These are phyloP conservation scores for Podila horticola DNA, from an alignment of 192 early-diverging fungal species.

Conservation along the genomic window DNA sequence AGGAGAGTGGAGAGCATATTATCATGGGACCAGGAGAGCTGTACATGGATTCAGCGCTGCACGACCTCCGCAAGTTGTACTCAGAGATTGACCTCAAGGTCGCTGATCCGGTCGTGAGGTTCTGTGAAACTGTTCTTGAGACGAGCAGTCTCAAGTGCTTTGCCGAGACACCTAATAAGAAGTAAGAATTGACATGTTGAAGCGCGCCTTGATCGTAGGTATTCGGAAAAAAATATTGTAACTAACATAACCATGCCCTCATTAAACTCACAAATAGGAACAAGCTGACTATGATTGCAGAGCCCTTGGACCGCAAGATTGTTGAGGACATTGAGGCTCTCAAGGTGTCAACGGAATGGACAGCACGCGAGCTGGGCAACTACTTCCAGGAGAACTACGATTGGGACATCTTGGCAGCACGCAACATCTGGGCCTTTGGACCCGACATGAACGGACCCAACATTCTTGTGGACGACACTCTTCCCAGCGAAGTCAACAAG, in stretches of 20 bases:
- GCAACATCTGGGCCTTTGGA: slow-evolving; percentile 99
- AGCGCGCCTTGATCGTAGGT: too few species aligned
- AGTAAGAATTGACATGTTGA: slow-evolving; percentile 60
- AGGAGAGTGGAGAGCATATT: slow-evolving; percentile 98
- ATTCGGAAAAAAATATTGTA: not conserved
- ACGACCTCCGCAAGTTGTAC: slow-evolving; percentile 93
- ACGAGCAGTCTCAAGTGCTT: slow-evolving; percentile 94
- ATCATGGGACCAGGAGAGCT: slow-evolving; percentile 95
- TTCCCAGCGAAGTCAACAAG: slow-evolving; percentile 92
- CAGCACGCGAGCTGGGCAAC: slow-evolving; percentile 76
- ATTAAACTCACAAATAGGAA: slow-evolving; percentile 65
- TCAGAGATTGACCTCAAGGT: slow-evolving; percentile 98
- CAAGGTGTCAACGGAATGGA: slow-evolving; percentile 77
- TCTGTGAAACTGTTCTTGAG: slow-evolving; percentile 96
- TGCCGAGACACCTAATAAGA: slow-evolving; percentile 99
- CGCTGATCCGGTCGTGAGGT: slow-evolving; percentile 95
- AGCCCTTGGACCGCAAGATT: slow-evolving; percentile 92
- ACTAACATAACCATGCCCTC: not conserved
- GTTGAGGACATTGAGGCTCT: slow-evolving; percentile 92
- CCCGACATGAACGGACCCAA: slow-evolving; percentile 94
- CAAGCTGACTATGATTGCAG: slow-evolving; percentile 95
- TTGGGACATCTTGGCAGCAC: slow-evolving; percentile 94
- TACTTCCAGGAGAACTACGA: slow-evolving; percentile 87
- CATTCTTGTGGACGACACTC: slow-evolving; percentile 94
- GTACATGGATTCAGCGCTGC: slow-evolving; percentile 95